Evolutionary conservation across 352 stramenopile genomes (phyloP).

Genomic region (Pythium coloratum): DNA sequence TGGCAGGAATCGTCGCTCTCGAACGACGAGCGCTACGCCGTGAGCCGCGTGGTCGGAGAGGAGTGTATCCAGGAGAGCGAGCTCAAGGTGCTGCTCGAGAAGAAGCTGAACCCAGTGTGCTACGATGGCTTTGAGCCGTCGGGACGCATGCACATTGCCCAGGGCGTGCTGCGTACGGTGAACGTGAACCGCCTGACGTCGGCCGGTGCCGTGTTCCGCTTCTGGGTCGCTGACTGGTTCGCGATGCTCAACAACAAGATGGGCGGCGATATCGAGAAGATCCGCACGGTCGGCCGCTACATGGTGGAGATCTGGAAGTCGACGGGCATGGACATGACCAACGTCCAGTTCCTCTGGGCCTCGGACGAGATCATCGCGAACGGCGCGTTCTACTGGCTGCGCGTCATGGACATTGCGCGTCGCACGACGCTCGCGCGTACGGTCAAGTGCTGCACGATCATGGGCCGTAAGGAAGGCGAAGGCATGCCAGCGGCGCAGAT

Average conservation of each 20-base stretch:
- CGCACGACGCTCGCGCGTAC: constrained; percentile 92
- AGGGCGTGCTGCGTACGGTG: constrained; percentile 95
- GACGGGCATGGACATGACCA: constrained; percentile 98
- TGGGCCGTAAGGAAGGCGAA: constrained; percentile 93
- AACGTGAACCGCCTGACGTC: constrained; percentile 96
- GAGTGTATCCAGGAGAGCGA: constrained; percentile 94
- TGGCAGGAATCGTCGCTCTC: constrained; percentile 80
- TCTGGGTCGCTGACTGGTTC: constrained; percentile 99
- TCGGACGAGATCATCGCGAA: constrained; percentile 94
- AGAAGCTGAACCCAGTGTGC: constrained; percentile 88
- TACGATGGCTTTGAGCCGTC: constrained; percentile 99
- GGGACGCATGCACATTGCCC: constrained; percentile 99
- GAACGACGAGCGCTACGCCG: constrained; percentile 76
- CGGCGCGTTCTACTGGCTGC: constrained; percentile 91
- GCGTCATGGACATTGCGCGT: constrained; percentile 93
- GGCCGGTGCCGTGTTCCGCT: constrained; percentile 96
- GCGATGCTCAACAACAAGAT: constrained; percentile 99
- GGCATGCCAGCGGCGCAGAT: constrained; percentile 95
- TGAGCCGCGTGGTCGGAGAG: constrained; percentile 87
- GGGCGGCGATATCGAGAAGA: constrained; percentile 97
- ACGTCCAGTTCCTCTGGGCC: constrained; percentile 99
- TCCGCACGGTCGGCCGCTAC: constrained; percentile 94
- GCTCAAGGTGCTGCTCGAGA: constrained; percentile 77
- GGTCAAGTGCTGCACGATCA: constrained; percentile 99
- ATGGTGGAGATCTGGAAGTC: constrained; percentile 99